phyloP scores from a whole-genome alignment of 2,329 filamentous ascomycete species.

The Monilinia laxa region DNA sequence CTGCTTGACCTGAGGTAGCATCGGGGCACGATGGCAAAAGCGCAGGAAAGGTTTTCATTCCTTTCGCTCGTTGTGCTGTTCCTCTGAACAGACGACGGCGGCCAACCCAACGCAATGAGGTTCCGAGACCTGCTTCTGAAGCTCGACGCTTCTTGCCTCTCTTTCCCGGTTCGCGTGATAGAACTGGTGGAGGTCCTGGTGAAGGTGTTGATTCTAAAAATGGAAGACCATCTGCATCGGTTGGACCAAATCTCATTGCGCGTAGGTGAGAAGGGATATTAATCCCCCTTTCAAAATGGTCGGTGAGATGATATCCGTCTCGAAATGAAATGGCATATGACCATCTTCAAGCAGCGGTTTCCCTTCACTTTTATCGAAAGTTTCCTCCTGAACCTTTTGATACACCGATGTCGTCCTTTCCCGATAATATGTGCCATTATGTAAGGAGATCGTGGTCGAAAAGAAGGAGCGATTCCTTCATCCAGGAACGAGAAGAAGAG shows the following conservation, averaged over 20 bases:
- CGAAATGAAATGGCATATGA: neutral
- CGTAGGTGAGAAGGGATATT: neutral
- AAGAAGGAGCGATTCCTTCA: neutral
- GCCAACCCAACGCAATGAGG: neutral
- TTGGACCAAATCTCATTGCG: neutral
- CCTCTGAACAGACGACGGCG: too few species aligned
- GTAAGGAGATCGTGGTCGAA: neutral
- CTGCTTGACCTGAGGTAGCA: neutral
- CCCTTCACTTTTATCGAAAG: neutral
- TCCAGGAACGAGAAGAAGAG: neutral
- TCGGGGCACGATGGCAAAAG: neutral
- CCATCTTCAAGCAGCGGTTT: neutral
- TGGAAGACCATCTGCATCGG: neutral
- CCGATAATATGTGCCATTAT: neutral
- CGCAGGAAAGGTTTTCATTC: neutral
- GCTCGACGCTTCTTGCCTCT: conserved; percentile 17
- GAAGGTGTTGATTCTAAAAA: neutral
- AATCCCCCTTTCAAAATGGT: neutral
- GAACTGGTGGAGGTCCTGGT: neutral
- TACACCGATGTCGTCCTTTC: neutral
- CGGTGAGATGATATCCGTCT: neutral
- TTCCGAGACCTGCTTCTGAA: neutral
- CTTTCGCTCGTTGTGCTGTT: too few species aligned
- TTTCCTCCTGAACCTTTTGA: neutral
- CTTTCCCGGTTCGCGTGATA: neutral